phyloP scores from a whole-genome alignment of 2,329 filamentous ascomycete species.

The Fulvia fulva region DNA sequence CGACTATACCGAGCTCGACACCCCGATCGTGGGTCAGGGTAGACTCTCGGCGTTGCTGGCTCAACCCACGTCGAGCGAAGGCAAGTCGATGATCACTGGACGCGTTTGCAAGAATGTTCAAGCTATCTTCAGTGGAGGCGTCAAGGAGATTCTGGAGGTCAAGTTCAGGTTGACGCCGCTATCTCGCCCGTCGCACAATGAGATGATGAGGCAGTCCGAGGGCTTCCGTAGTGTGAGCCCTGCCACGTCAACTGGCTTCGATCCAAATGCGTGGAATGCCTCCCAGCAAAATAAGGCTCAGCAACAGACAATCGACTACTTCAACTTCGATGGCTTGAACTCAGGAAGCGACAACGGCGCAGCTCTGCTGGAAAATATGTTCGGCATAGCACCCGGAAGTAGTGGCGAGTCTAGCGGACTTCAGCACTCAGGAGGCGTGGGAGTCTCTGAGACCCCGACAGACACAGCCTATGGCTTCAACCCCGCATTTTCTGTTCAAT shows the following conservation, averaged over 20 bases:
- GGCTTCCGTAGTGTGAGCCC: conserved; percentile 57
- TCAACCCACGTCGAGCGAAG: conserved; percentile 53
- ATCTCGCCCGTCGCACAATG: conserved; percentile 58
- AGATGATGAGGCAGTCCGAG: conserved; percentile 59
- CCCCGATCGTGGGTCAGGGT: conserved; percentile 88
- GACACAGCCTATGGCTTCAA: conserved; percentile 27
- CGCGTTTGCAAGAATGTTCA: conserved; percentile 83
- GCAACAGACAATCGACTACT: conserved; percentile 26
- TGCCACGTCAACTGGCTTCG: conserved; percentile 57
- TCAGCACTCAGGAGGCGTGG: conserved; percentile 26
- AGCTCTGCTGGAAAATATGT: conserved; percentile 30
- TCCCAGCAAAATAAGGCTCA: conserved; percentile 66
- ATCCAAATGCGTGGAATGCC: conserved; percentile 72
- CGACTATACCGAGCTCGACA: conserved; percentile 93
- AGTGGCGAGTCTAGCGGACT: conserved; percentile 17
- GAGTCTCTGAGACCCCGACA: conserved; percentile 31
- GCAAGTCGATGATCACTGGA: conserved; percentile 76
- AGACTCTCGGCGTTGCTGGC: conserved; percentile 83
- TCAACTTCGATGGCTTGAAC: conserved; percentile 23
- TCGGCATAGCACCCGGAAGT: conserved; percentile 25
- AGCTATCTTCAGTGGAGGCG: conserved; percentile 76
- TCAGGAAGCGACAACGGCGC: conserved; percentile 19
- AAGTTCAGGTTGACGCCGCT: conserved; percentile 82
- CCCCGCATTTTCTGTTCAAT: conserved; percentile 32
- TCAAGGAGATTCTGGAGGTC: conserved; percentile 87